Conservation (phyloP, 2,329 filamentous ascomycete genomes). For the Ilyonectria robusta region DNA sequence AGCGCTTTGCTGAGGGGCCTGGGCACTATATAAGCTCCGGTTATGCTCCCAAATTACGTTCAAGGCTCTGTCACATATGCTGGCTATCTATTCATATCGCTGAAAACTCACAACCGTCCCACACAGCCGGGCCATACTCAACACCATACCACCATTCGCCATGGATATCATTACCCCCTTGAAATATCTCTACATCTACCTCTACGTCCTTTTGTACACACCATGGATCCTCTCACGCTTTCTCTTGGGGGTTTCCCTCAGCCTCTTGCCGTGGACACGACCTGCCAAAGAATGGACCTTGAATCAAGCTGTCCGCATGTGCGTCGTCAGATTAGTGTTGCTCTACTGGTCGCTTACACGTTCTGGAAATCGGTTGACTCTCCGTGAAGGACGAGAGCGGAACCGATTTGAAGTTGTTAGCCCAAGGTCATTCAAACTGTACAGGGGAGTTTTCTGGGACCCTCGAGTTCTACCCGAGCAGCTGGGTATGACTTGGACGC, state of each 20-base stretch:
- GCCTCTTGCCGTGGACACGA: slow-evolving; percentile 27
- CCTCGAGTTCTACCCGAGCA: slow-evolving; percentile 19
- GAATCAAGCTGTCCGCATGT: slow-evolving; percentile 38
- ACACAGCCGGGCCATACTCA: slow-evolving; percentile 1
- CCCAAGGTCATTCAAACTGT: slow-evolving; percentile 35
- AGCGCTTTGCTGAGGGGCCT: no score
- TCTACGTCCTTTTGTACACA: slow-evolving; percentile 6
- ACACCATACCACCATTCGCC: not conserved
- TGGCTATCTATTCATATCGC: no score
- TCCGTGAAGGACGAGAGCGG: slow-evolving; percentile 30
- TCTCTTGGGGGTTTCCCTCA: slow-evolving; percentile 32
- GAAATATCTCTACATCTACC: not conserved
- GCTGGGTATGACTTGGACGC: slow-evolving; percentile 42
- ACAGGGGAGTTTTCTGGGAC: slow-evolving; percentile 30
- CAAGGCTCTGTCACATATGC: no score
- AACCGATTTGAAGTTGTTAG: slow-evolving; percentile 38
- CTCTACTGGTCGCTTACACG: slow-evolving; percentile 40
- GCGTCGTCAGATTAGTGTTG: slow-evolving; percentile 34
- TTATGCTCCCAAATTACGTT: no score
- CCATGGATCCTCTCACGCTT: slow-evolving; percentile 40
- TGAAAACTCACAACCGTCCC: no score
- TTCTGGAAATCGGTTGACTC: slow-evolving; percentile 26
- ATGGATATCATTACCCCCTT: slow-evolving; percentile 7
- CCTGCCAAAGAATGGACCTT: slow-evolving; percentile 31
- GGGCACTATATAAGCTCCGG: no score